Evolutionary conservation across 805 yeast genomes (phyloP), one percentile per base, ranked within the genome.

Genomic region (Hanseniaspora taiwanica): DNA sequence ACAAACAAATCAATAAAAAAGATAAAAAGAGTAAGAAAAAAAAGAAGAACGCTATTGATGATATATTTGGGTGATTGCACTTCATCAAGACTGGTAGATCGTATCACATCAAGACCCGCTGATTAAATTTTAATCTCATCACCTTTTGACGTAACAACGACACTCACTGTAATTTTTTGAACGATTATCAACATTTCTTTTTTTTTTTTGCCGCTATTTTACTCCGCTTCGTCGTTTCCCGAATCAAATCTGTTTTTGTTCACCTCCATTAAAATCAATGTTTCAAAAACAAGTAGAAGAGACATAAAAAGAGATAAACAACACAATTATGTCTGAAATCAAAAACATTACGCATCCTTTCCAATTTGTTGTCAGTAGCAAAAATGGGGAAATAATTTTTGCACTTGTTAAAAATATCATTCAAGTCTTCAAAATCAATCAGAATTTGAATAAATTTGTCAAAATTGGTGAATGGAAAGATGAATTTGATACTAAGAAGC

Each of bases 271-370:
- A 18, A 29, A 6, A 21, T 21, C 25, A n/a, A n/a, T n/a, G n/a
- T n/a, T n/a, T n/a, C n/a, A n/a, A n/a, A 12, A 27, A 13, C 8
- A 27, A 27, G n/a, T 6, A 13, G n/a, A 9, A 6, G n/a, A 27
- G 17, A 27, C 8, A 27, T 27, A 14, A 35, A 13, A 35, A 3
- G 10, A 17, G 16, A 4, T 19, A 21, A 1, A 14, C 33, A 27
- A 36, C 9, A n/a, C n/a, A n/a, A 21, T 33, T 19, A 14, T 35
- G 13, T 8, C 21, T 18, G 18, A 27, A 21, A 7, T 16, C 18
- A 16, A n/a, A 14, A 38, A 12, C 9, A 70, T 78, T 75, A 76
- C 76, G 49, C 87, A 82, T 51, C 91, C 91, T 14, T 73, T 76
- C 53, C 89, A 81, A 52, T 64, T 73, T 27, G 55, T 76, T 2